phyloP scores from a whole-genome alignment of 2,329 filamentous ascomycete genomes.

The Neocucurbitaria cava region DNA sequence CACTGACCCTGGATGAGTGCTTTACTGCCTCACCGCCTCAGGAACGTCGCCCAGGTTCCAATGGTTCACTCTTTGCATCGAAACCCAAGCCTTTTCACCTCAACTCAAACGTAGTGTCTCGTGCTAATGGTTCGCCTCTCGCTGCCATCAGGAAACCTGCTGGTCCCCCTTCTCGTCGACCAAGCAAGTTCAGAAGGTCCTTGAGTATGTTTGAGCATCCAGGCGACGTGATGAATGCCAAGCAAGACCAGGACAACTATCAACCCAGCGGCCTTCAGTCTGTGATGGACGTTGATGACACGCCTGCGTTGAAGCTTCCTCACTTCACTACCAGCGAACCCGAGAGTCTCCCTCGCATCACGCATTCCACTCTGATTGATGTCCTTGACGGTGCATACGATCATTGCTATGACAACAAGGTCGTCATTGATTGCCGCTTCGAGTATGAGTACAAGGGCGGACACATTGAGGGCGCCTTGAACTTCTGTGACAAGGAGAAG shows the following conservation, averaged over 20 bases:
- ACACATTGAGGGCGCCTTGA: conserved; percentile 91
- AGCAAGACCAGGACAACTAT: conserved; percentile 69
- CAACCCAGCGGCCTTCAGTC: conserved; percentile 69
- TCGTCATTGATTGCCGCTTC: conserved; percentile 95
- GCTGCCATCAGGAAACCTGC: conserved; percentile 69
- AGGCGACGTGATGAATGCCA: conserved; percentile 78
- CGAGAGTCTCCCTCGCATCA: conserved; percentile 88
- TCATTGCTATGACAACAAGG: conserved; percentile 76
- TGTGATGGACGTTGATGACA: conserved; percentile 83
- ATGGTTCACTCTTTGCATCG: conserved; percentile 61
- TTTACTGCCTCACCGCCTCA: conserved; percentile 81
- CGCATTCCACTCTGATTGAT: conserved; percentile 80
- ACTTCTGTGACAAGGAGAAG: conserved; percentile 95
- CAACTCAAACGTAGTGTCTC: conserved; percentile 58
- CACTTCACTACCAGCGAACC: conserved; percentile 84
- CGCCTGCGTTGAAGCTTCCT: conserved; percentile 76
- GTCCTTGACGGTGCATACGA: conserved; percentile 86
- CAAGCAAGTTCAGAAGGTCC: conserved; percentile 77
- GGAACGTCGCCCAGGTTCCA: conserved; percentile 66
- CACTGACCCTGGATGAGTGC: conserved; percentile 77
- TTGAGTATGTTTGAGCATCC: conserved; percentile 98
- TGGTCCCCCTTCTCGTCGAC: conserved; percentile 75
- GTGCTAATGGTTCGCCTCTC: conserved; percentile 78
- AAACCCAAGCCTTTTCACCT: conserved; percentile 71
- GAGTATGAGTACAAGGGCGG: conserved; percentile 98